A percentile compares a stretch with the other conserved stretches of the same genome.
Evolutionary conservation across 768 basidiomycete genomes (phyloP).

Genomic region (Tylopilus sp.): DNA sequence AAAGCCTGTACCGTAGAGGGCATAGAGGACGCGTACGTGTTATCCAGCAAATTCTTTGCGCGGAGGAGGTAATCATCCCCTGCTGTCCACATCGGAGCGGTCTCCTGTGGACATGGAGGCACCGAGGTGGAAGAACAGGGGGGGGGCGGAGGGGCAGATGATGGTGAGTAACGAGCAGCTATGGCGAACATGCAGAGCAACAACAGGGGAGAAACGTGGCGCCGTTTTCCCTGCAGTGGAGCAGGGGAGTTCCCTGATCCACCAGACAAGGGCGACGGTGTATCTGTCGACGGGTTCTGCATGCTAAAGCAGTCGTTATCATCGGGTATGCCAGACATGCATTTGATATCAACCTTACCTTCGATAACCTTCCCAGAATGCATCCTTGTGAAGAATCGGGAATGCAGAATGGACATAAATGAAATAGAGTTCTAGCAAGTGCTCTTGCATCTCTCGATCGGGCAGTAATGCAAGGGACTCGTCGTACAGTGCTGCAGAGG

Average conservation of each 20-base stretch:
- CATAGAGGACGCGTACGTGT: slow-evolving; percentile 65
- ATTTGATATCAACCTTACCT: slow-evolving; percentile 28
- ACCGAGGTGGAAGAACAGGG: slow-evolving; percentile 30
- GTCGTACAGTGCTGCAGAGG: slow-evolving; percentile 29
- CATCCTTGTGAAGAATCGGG: slow-evolving; percentile 70
- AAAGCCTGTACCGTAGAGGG: slow-evolving; percentile 77
- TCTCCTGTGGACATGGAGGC: slow-evolving; percentile 39
- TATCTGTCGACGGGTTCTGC: slow-evolving; percentile 26
- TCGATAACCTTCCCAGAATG: slow-evolving; percentile 59
- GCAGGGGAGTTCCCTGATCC: slow-evolving; percentile 26
- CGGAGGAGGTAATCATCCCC: slow-evolving; percentile 68
- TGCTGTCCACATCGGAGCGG: slow-evolving; percentile 72
- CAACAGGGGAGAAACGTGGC: slow-evolving; percentile 60
- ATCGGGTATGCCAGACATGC: neutral
- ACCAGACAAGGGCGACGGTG: slow-evolving; percentile 30
- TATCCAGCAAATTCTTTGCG: slow-evolving; percentile 66
- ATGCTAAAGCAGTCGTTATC: slow-evolving; percentile 13
- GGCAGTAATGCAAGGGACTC: slow-evolving; percentile 52
- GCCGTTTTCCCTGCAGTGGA: slow-evolving; percentile 39
- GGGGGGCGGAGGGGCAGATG: slow-evolving; percentile 23
- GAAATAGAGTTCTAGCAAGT: slow-evolving; percentile 75
- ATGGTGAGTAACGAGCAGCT: slow-evolving; percentile 64
- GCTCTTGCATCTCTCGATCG: slow-evolving; percentile 54
- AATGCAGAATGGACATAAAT: slow-evolving; percentile 75
- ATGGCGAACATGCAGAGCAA: slow-evolving; percentile 83